These are phyloP conservation scores for Pichia sp. DNA, from an alignment of 1,139 yeast genomes.

Conservation along the genomic window DNA sequence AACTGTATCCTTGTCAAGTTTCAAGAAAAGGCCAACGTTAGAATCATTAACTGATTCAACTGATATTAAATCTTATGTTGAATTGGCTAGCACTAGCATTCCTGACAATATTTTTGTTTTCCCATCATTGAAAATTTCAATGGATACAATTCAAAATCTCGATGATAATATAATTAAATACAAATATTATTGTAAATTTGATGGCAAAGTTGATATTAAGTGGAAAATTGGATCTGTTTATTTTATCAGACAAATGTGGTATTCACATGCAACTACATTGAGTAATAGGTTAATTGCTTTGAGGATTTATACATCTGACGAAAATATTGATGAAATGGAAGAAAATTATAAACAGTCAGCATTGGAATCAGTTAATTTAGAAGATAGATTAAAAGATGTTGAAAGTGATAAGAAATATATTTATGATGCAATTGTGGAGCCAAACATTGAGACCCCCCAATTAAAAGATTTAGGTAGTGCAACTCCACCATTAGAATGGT, in stretches of 20 bases:
- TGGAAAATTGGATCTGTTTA: constrained; percentile 95
- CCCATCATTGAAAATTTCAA: constrained; percentile 67
- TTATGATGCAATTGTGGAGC: constrained; percentile 66
- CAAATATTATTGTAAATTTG: constrained; percentile 64
- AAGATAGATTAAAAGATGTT: constrained; percentile 58
- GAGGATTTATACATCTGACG: constrained; percentile 33
- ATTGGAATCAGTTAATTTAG: constrained; percentile 37
- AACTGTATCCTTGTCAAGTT: constrained; percentile 56
- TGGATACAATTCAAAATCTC: constrained; percentile 64
- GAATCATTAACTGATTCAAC: constrained; percentile 28
- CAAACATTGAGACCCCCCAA: constrained; percentile 83
- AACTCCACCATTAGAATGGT: constrained; percentile 97
- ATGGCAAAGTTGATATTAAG: constrained; percentile 81
- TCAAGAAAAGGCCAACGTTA: constrained; percentile 41
- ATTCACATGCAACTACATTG: constrained; percentile 60
- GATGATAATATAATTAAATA: constrained; percentile 52
- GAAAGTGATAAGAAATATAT: constrained; percentile 50
- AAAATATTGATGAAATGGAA: constrained; percentile 28
- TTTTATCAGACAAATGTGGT: constrained; percentile 86
- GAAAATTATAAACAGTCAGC: constrained; percentile 27
- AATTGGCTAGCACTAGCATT: constrained; percentile 48
- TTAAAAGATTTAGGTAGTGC: constrained; percentile 90
- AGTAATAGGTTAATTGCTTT: constrained; percentile 40
- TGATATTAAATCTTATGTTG: constrained; percentile 34
- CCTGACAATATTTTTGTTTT: constrained; percentile 80